Percentiles rank a stretch among this genome's conserved stretches.
These are phyloP conservation scores for Xylaria sp. DNA, from an alignment of 2,329 filamentous ascomycete genomes.

Conservation along the genomic window DNA sequence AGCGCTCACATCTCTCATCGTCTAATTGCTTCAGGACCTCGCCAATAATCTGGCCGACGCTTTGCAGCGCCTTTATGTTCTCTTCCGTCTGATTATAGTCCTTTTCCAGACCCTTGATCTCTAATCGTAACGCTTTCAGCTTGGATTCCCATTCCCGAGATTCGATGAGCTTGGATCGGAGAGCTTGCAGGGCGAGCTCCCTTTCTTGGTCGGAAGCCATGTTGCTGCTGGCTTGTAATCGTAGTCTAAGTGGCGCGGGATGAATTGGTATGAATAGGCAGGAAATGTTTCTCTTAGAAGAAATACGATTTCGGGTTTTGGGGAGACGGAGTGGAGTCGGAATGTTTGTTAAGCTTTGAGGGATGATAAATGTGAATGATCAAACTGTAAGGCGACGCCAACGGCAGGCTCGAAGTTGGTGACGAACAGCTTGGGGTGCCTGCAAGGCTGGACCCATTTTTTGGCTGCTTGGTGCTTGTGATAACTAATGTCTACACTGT, in stretches of 20 bases:
- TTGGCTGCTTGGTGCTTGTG: background rate
- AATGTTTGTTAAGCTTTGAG: background rate
- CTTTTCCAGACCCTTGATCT: slow-evolving; percentile 94
- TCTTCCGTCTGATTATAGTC: slow-evolving; percentile 98
- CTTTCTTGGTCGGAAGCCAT: slow-evolving; percentile 69
- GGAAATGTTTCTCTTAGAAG: background rate
- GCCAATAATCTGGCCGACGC: slow-evolving; percentile 98
- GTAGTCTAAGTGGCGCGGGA: slow-evolving; percentile 20
- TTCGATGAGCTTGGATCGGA: slow-evolving; percentile 86
- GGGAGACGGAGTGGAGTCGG: background rate
- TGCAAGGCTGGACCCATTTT: slow-evolving; percentile 35
- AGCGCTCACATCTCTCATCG: slow-evolving; percentile 89
- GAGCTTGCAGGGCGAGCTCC: slow-evolving; percentile 77
- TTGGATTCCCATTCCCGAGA: slow-evolving; percentile 99
- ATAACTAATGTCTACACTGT: background rate
- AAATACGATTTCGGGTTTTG: background rate
- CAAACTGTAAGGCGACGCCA: slow-evolving; percentile 21
- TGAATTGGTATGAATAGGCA: slow-evolving; percentile 15
- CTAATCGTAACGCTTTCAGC: slow-evolving; percentile 90
- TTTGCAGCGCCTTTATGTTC: slow-evolving; percentile 99
- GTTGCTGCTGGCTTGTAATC: slow-evolving; percentile 33
- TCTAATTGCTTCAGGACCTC: slow-evolving; percentile 99
- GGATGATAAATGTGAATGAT: slow-evolving; percentile 7
- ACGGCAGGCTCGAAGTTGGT: slow-evolving; percentile 31
- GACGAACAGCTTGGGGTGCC: slow-evolving; percentile 43